Conservation (phyloP, 768 basidiomycete genomes). For the Amanita inopinata region DNA sequence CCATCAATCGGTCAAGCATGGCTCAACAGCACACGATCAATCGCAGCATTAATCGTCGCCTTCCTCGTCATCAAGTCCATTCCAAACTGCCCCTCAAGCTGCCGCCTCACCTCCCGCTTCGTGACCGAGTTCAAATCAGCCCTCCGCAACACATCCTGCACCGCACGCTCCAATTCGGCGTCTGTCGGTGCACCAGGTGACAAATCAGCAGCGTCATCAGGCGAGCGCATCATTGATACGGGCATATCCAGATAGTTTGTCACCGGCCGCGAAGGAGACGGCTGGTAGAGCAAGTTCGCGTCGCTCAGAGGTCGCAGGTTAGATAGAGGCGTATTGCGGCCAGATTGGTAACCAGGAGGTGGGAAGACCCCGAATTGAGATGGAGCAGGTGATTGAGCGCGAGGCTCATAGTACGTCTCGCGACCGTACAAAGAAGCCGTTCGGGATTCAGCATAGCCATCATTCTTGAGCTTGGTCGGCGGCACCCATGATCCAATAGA, state of each 20-base stretch:
- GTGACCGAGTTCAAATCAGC: conserved; percentile 89
- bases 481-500: conserved; percentile 92
- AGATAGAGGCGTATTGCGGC: conserved; percentile 63
- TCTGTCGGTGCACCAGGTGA: conserved; percentile 47
- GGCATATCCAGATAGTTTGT: conserved; percentile 75
- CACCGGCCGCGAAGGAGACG: conserved; percentile 56
- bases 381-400: conserved; percentile 58
- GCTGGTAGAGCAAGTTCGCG: conserved; percentile 32
- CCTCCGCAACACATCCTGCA: conserved; percentile 59
- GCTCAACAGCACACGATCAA: conserved; percentile 59
- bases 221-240: conserved; percentile 43
- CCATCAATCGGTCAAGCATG: conserved; percentile 23
- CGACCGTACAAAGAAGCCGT: conserved; percentile 80
- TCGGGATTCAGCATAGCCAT: conserved; percentile 68
- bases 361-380: conserved; percentile 54
- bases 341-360: conserved; percentile 68
- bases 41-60: conserved; percentile 64
- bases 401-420: conserved; percentile 78
- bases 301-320: conserved; percentile 26
- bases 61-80: conserved; percentile 69
- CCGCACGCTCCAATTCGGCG: conserved; percentile 61
- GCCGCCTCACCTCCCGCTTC: conserved; percentile 81
- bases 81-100: conserved; percentile 75
- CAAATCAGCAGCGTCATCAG: conserved; percentile 34
- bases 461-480: conserved; percentile 57